Evolutionary conservation across 306 rosid genomes (phyloP).

Genomic region (Prunus persica): DNA sequence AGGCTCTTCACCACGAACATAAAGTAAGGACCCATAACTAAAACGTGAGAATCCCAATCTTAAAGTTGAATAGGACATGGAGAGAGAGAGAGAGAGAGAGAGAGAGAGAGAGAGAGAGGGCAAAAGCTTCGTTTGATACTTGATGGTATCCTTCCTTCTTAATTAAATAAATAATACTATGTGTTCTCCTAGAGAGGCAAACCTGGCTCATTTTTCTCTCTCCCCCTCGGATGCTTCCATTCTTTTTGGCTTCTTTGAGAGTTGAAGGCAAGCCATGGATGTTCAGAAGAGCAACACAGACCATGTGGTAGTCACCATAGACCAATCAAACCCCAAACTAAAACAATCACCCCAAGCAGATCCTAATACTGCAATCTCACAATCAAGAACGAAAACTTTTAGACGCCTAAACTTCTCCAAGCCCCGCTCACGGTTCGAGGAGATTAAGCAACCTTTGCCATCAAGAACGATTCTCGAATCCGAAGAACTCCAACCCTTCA

Average conservation of each 20-base stretch:
- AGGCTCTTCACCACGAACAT: too few relatives aligned
- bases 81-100: not conserved
- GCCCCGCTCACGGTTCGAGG: conserved; percentile 49
- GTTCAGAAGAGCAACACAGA: conserved; percentile 12
- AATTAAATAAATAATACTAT: not conserved
- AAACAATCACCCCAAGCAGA: conserved; percentile 7
- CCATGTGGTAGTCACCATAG: conserved; percentile 34
- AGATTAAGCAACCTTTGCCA: conserved; percentile 17
- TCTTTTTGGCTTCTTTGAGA: not conserved
- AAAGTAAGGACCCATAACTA: not conserved
- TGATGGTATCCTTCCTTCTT: not conserved
- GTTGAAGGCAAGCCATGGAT: conserved; percentile 6
- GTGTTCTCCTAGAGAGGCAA: not conserved
- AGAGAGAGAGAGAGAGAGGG: not conserved
- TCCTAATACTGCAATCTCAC: not conserved
- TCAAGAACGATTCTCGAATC: conserved; percentile 31
- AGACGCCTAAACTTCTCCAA: conserved; percentile 40
- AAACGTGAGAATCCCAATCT: not conserved
- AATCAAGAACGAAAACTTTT: conserved; percentile 27
- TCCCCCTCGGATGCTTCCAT: not conserved
- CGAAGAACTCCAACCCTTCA: conserved; percentile 3
- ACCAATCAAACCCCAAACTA: conserved; percentile 20
- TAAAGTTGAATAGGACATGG: not conserved
- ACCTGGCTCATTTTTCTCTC: not conserved
- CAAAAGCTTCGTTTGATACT: not conserved